phyloP scores from a whole-genome alignment of 352 stramenopile genomes.

The Globisporangium heterothallicum region DNA sequence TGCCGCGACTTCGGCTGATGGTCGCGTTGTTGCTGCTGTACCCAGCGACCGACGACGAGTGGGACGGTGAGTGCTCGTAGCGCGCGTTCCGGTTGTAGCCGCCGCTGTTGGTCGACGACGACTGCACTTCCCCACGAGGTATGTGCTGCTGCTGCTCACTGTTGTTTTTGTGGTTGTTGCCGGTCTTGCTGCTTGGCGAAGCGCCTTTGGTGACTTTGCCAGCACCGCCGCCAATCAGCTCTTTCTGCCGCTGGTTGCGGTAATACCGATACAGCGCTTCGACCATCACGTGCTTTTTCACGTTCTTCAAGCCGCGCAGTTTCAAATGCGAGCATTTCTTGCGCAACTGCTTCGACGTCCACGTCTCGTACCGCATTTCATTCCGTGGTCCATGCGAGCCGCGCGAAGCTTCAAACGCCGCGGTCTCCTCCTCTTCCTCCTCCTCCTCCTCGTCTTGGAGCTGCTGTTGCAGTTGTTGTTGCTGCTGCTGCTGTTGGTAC shows the following conservation, averaged over 20 bases:
- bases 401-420: constrained; percentile 19
- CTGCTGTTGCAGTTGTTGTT: constrained; percentile 28
- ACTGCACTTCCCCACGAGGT: not conserved
- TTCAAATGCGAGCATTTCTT: constrained; percentile 82
- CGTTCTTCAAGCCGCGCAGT: constrained; percentile 74
- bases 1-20: not conserved
- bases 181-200: not conserved
- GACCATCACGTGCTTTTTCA: constrained; percentile 86
- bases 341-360: constrained; percentile 75
- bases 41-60: constrained; percentile 3
- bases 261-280: constrained; percentile 77
- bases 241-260: constrained; percentile 53
- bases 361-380: constrained; percentile 68
- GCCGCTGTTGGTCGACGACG: not conserved
- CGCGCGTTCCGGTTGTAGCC: constrained; percentile 4
- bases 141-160: constrained; percentile 12
- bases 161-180: constrained; percentile 10
- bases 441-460: constrained; percentile 1
- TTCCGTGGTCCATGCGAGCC: constrained; percentile 49
- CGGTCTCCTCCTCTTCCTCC: constrained; percentile 10
- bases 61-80: constrained; percentile 4
- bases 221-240: constrained; percentile 14
- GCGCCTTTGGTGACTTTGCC: constrained; percentile 8
- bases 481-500: not conserved
- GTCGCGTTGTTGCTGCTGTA: constrained; percentile 12